phyloP scores from a whole-genome alignment of 495 filamentous ascomycete species.

The Astrothelium macrocarpum region DNA sequence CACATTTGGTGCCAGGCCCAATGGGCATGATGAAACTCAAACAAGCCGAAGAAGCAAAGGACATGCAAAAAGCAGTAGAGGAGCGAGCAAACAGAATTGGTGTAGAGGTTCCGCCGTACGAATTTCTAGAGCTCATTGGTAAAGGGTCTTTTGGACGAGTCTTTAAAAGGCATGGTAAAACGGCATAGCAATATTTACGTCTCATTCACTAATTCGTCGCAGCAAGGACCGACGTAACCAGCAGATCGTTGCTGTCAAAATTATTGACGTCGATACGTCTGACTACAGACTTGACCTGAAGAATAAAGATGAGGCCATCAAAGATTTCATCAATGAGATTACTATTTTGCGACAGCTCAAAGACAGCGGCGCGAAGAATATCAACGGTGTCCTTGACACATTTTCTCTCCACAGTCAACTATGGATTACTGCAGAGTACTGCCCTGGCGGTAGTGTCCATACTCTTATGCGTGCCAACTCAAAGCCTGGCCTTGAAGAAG shows the following conservation, averaged over 20 bases:
- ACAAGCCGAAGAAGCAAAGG: conserved; percentile 93
- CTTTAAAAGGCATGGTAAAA: conserved; percentile 57
- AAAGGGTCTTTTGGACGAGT: conserved; percentile 95
- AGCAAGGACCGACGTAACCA: conserved; percentile 36
- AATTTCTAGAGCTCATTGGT: conserved; percentile 81
- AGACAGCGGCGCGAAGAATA: conserved; percentile 75
- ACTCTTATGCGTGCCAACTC: conserved; percentile 54
- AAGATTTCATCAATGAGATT: conserved; percentile 82
- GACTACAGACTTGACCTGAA: conserved; percentile 61
- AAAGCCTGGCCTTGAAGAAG: conserved; percentile 56
- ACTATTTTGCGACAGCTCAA: conserved; percentile 74
- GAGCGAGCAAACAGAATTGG: conserved; percentile 26
- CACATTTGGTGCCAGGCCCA: conserved; percentile 14
- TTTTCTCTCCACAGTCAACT: conserved; percentile 77
- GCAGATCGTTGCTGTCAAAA: conserved; percentile 79
- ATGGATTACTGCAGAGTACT: conserved; percentile 95
- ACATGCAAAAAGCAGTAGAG: conserved; percentile 57
- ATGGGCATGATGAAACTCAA: conserved; percentile 38
- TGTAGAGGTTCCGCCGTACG: conserved; percentile 48
- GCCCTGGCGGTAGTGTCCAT: conserved; percentile 87
- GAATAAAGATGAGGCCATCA: conserved; percentile 68
- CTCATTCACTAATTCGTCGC: background rate
- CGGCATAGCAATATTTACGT: conserved; percentile 1
- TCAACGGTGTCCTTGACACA: conserved; percentile 83
- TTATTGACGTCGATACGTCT: conserved; percentile 84